Base-by-base conservation (phyloP, 2,329 filamentous ascomycete species). In the Botrytis medusae region DNA sequence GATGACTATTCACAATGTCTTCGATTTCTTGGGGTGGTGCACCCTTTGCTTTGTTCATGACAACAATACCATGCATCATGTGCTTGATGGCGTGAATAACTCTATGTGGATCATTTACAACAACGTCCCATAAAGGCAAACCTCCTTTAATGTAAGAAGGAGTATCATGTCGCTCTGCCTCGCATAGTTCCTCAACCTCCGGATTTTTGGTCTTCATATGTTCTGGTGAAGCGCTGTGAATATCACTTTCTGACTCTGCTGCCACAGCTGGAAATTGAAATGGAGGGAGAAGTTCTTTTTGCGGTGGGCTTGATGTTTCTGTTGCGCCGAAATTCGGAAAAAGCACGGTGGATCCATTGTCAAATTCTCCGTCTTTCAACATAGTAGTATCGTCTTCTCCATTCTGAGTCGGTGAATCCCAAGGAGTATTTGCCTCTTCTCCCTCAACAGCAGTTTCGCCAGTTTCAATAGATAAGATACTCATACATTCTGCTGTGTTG, bases 61-160 rank as follows among this genome's bases (percentile, higher is more conserved):
- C 25, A 32, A 59, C 29, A 48, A 72, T 68, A 22, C 64, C 54
- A 22, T 42, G 34, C 70, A 72, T 72, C 70, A 72, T 72, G 18
- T 72, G 62, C 48, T 68, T 72, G 48, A 72, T 72, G 22, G 70
- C 70, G 29, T 72, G 70, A 22, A 68, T 29, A 10, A 68, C 63
- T 48, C 70, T 67, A 68, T 72, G 51, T 20, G 70, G 62, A 68
- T 72, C 70, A 12, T 54, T 57, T 10, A 29, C 48, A 4, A 68
- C 54, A 18, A 72, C 48, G 29, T 72, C 34, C 4, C n/a, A 14
- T 22, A 72, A 51, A n/a, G 48, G 37, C 8, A 72, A 34, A 7
- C 37, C 62, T 51, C 70, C 70, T 68, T n/a, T 46, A 18, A 72
- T 57, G 37, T 68, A 72, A 68, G 70, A 72, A 18, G 70, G 70